These are phyloP conservation scores for Volvox africanus DNA, from an alignment of 139 green algal species.

Conservation along the genomic window DNA sequence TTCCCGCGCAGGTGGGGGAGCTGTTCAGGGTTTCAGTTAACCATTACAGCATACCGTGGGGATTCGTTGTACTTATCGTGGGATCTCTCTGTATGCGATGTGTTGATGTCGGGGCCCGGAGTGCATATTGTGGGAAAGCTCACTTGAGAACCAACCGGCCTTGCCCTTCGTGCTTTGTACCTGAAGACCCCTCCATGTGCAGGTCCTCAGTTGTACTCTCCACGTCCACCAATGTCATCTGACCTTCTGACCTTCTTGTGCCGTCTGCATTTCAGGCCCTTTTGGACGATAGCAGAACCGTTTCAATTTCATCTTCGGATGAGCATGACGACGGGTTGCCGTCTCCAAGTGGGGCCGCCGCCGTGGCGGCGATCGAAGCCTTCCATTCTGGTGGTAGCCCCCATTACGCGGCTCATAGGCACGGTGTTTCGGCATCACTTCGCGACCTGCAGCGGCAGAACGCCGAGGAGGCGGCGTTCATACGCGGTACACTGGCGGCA, in stretches of 20 bases:
- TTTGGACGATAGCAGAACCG: constrained; percentile 25
- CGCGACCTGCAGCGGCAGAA: neutral
- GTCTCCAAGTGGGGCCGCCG: neutral
- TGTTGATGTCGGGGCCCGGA: too few species aligned
- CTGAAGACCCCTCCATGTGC: too few species aligned
- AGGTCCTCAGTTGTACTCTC: too few species aligned
- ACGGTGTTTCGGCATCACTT: neutral
- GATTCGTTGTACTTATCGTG: too few species aligned
- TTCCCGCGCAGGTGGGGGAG: neutral
- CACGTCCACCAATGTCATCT: too few species aligned
- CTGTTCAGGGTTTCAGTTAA: neutral
- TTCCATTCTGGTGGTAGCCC: neutral
- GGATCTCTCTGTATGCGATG: too few species aligned
- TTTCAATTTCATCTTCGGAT: constrained; percentile 14
- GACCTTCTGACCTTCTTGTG: neutral
- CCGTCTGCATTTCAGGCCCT: neutral
- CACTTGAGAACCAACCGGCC: too few species aligned
- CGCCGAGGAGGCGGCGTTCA: constrained; percentile 40
- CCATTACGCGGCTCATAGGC: neutral
- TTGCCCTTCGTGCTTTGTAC: too few species aligned
- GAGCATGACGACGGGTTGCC: constrained; percentile 37
- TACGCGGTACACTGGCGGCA: constrained; percentile 29
- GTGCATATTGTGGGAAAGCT: too few species aligned
- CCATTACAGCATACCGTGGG: too few species aligned
- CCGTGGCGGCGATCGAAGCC: neutral